phyloP scores from a whole-genome alignment of 2,329 filamentous ascomycete species.

The Mycosphaerelloides madeirae region DNA sequence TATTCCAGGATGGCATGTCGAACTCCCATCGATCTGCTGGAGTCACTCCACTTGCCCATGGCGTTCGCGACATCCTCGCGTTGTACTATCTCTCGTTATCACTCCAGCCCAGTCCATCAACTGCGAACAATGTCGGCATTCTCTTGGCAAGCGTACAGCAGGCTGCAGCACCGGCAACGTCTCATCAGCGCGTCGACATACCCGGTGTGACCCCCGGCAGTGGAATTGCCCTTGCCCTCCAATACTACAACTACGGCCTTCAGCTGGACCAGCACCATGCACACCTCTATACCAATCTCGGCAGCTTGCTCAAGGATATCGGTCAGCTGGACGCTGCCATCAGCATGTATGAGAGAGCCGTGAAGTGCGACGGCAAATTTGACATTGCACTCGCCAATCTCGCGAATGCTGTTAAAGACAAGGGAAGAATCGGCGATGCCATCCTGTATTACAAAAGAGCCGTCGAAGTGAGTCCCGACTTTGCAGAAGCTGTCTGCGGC shows the following conservation, averaged over 20 bases:
- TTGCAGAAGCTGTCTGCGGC: constrained; percentile 94
- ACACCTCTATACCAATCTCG: constrained; percentile 93
- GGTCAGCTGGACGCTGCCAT: constrained; percentile 89
- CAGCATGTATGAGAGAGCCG: constrained; percentile 93
- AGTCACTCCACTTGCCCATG: constrained; percentile 50
- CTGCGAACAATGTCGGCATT: constrained; percentile 96
- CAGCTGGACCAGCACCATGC: constrained; percentile 83
- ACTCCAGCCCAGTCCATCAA: constrained; percentile 91
- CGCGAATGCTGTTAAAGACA: constrained; percentile 96
- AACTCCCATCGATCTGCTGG: constrained; percentile 51
- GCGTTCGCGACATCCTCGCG: constrained; percentile 86
- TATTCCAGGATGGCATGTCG: constrained; percentile 93
- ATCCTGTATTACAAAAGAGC: constrained; percentile 89
- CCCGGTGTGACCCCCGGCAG: constrained; percentile 81
- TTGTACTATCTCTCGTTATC: constrained; percentile 94
- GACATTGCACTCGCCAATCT: constrained; percentile 96
- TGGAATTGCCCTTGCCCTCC: constrained; percentile 78
- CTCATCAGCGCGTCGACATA: constrained; percentile 44
- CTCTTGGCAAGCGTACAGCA: constrained; percentile 93
- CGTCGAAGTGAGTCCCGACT: constrained; percentile 86
- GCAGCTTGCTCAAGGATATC: constrained; percentile 92
- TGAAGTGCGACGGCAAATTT: constrained; percentile 86
- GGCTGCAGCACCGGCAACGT: constrained; percentile 34
- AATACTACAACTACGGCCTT: constrained; percentile 93
- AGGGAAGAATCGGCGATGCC: constrained; percentile 84